Evolutionary conservation across 495 filamentous ascomycete species (phyloP), one percentile per base, ranked within the genome.

Genomic region (Penicillium herquei): DNA sequence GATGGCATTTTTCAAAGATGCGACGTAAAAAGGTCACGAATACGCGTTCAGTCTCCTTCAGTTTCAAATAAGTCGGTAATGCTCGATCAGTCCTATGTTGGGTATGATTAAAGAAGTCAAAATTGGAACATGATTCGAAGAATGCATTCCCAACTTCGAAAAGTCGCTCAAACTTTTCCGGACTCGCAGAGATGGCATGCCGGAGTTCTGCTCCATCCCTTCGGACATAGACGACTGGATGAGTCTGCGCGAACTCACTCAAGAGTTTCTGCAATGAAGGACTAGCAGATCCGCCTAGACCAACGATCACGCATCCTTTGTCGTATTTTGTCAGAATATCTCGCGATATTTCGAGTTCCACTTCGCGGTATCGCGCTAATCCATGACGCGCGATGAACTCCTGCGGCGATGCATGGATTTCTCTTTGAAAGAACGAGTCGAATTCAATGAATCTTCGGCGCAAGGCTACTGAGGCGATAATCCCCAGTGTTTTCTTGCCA

Each of bases 391-490:
- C 75, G 21, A 86, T 71, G 61, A 83, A 88, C 39, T 78, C 73
- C 40, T 75, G 78, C 14, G 80, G 73, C 11, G 79, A 81, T 47
- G 78, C 67, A 1, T 85, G 82, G 0, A 81, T 82, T 1, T 73
- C 67, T 48, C 83, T 78, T 41, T 82, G 73, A 56, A 91, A 91
- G 39, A 75, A 78, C 56, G 81, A 74, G 58, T 89, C 86, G 52
- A 81, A 81, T 46, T 87, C 87, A 44, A 89, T 78, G 3, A 91
- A 79, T 9, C 81, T 79, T 13, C 85, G 79, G 30, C 80, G 80
- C 14, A 87, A 81, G 59, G 83, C 79, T 7, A 82, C 84, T 4
- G 86, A 86, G n/a, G 84, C 86, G 42, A 91, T 86, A 56, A 91
- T 81, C 4, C 84, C 86, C 7, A 91, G 75, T 0, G 84, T 88